Conservation (phyloP, 1,139 yeast genomes). For the Candida anutae region DNA sequence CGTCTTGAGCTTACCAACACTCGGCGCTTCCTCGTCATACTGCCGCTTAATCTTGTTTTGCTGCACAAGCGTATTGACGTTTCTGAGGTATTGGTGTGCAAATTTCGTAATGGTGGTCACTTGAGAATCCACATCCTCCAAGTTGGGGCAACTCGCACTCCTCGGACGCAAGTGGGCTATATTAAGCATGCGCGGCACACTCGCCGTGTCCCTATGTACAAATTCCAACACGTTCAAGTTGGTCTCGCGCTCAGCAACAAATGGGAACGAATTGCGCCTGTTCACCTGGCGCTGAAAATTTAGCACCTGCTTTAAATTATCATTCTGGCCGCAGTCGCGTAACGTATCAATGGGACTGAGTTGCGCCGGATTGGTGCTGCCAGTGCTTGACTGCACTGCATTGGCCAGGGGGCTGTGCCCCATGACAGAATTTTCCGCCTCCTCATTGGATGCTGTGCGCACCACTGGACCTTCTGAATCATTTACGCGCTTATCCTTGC, state of each 20-base stretch:
- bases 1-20: background rate
- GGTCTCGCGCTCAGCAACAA: conserved; percentile 16
- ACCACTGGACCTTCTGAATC: background rate
- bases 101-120: conserved; percentile 15
- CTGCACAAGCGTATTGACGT: conserved; percentile 12
- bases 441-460: background rate
- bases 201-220: conserved; percentile 8
- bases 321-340: background rate
- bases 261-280: conserved; percentile 42
- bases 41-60: conserved; percentile 6
- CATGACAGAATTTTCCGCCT: background rate
- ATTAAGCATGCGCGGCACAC: conserved; percentile 1
- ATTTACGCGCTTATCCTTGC: conserved; percentile 6
- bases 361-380: background rate
- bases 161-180: conserved; percentile 8
- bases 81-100: conserved; percentile 14
- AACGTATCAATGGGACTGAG: background rate
- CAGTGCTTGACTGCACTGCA: background rate
- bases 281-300: conserved; percentile 20
- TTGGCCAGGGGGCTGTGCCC: no score
- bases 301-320: conserved; percentile 7
- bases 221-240: conserved; percentile 23
- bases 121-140: conserved; percentile 20
- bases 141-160: conserved; percentile 36
- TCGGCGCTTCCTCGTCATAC: conserved; percentile 1